Evolutionary conservation across 805 yeast genomes (phyloP), one percentile per base, ranked within the genome.

Genomic region (Yarrowia sp.): DNA sequence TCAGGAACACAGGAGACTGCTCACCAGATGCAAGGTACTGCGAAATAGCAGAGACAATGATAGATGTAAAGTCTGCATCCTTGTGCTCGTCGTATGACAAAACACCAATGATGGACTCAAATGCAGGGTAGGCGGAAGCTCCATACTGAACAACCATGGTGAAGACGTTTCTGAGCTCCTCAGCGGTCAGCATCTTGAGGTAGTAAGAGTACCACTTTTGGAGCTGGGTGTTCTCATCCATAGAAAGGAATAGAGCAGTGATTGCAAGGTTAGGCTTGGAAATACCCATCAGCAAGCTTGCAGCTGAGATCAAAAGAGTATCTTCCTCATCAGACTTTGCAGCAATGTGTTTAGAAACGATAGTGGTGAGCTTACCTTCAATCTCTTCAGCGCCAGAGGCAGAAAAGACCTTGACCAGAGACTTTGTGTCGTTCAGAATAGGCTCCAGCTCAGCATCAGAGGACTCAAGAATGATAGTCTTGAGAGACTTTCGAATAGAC

Each of bases 211-310:
- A 55, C 61, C 61, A 55, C 17, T 39, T 55, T 6, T 35, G 7
- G 17, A 55, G 35, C 47, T 39, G 61, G 14, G 31, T 55, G 22
- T 10, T 13, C 8, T 51, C 43, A 14, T 33, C 61, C 7, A 41
- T n/a, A 9, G 39, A 8, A 1, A 55, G 47, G 47, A 41, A 55
- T 7, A 55, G 42, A n/a, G 61, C 61, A 8, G 61, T 55, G 38
- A 55, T 55, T 13, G 61, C 61, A 11, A 55, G 15, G 42, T 55
- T 41, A n/a, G 61, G 61, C n/a, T 55, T 55, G 39, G 61, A 55
- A 4, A 41, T 41, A 11, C 61, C 61, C 61, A 55, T 55, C 15
- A 55, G n/a, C 13, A 55, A 28, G 14, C 47, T 17, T 6, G 61
- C 45, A 41, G 38, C 36, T 3, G 45, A 39, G 4, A 38, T 55